These are phyloP conservation scores for Crithidia expoeki DNA, from an alignment of 208 protist species.

Conservation along the genomic window DNA sequence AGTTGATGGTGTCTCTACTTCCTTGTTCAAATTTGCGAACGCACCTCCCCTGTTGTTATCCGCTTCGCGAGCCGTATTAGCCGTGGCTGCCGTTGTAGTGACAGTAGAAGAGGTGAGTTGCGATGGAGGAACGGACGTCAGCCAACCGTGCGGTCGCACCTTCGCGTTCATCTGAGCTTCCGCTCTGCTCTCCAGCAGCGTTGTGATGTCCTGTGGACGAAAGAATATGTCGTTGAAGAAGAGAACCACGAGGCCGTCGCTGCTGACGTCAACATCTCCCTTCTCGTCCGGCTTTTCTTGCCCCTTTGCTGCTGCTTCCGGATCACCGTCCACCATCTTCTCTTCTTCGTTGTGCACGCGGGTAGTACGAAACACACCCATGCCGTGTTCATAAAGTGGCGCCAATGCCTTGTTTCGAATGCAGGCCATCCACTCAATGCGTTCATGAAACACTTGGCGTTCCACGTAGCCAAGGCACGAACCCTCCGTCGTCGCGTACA, in stretches of 20 bases:
- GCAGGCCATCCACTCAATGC: constrained; percentile 87
- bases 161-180: constrained; percentile 31
- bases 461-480: constrained; percentile 47
- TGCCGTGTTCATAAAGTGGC: constrained; percentile 65
- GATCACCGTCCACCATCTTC: neutral
- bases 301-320: neutral
- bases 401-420: constrained; percentile 77
- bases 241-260: constrained; percentile 64
- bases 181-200: constrained; percentile 55
- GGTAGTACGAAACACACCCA: constrained; percentile 43
- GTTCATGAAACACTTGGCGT: constrained; percentile 48
- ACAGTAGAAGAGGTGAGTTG: neutral
- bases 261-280: neutral
- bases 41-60: too few relatives aligned
- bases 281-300: neutral
- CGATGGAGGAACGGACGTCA: neutral
- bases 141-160: constrained; percentile 38
- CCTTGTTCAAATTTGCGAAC: too few relatives aligned
- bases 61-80: neutral
- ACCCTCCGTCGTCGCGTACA: constrained; percentile 59
- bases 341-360: neutral
- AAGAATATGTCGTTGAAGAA: constrained; percentile 89
- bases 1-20: neutral
- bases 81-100: neutral
- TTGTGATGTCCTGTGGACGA: constrained; percentile 58